A percentile compares a stretch with the other conserved stretches of the same genome.
Evolutionary conservation across 1,139 yeast species (phyloP).

Genomic region (Candida frijolesensis): DNA sequence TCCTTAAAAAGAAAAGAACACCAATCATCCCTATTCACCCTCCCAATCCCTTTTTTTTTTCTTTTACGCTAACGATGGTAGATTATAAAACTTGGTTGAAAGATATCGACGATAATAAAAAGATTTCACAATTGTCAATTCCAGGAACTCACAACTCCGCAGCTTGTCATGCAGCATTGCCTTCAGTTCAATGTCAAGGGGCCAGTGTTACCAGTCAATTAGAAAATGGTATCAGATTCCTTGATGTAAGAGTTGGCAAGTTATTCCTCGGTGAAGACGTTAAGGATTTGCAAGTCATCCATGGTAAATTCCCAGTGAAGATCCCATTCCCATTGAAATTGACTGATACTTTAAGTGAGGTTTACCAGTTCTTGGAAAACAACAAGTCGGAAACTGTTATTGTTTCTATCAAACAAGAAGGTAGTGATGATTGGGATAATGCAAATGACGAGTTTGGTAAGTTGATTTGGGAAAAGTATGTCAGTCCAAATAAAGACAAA

Average conservation of each 20-base stretch:
- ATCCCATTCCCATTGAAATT: slow-evolving; percentile 60
- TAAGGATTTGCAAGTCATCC: slow-evolving; percentile 62
- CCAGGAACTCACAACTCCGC: slow-evolving; percentile 86
- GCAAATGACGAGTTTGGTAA: slow-evolving; percentile 66
- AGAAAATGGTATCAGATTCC: slow-evolving; percentile 70
- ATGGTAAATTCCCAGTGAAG: slow-evolving; percentile 76
- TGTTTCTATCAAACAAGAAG: slow-evolving; percentile 76
- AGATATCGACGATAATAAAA: slow-evolving; percentile 53
- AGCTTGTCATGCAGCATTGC: slow-evolving; percentile 73
- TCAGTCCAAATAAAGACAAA: slow-evolving; percentile 50
- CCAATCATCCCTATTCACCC: no score
- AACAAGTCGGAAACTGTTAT: slow-evolving; percentile 64
- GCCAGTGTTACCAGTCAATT: slow-evolving; percentile 62
- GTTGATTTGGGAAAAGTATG: slow-evolving; percentile 61
- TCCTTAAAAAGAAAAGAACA: neutral
- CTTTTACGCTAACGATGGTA: slow-evolving; percentile 30
- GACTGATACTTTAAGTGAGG: slow-evolving; percentile 51
- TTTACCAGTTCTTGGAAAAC: slow-evolving; percentile 56
- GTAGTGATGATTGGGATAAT: slow-evolving; percentile 65
- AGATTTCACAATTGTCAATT: slow-evolving; percentile 57
- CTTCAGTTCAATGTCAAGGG: slow-evolving; percentile 81
- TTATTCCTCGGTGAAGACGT: slow-evolving; percentile 50
- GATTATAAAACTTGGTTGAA: slow-evolving; percentile 56
- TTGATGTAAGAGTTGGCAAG: slow-evolving; percentile 69
- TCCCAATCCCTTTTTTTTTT: neutral